phyloP scores from a whole-genome alignment of 495 filamentous ascomycete species.

The Hyaloscypha hepaticicola region DNA sequence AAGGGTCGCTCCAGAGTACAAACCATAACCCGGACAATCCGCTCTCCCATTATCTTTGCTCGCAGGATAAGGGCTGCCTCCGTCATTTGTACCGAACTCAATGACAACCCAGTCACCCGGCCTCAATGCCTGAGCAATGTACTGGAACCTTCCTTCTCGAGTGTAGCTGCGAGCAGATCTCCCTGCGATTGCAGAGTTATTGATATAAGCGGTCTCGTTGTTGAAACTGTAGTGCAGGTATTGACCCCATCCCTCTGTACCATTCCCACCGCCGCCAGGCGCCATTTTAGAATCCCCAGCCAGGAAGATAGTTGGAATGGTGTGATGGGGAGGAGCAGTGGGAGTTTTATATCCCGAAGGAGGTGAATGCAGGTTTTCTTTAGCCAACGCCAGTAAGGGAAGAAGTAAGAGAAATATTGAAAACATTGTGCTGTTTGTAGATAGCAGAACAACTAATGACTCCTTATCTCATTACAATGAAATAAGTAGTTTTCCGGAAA shows the following conservation, averaged over 20 bases:
- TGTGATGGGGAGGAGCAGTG: not conserved
- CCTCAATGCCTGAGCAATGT: constrained; percentile 37
- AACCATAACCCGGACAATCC: constrained; percentile 41
- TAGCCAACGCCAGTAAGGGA: too few relatives aligned
- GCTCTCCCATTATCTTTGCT: constrained; percentile 52
- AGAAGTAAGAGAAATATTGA: too few relatives aligned
- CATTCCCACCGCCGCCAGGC: constrained; percentile 38
- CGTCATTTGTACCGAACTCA: constrained; percentile 51
- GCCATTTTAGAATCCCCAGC: constrained; percentile 59
- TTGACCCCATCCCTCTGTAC: constrained; percentile 42
- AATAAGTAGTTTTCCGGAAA: too few relatives aligned
- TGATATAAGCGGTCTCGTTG: constrained; percentile 33
- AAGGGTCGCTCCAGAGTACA: not conserved
- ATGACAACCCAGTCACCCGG: constrained; percentile 49
- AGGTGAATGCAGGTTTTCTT: too few relatives aligned
- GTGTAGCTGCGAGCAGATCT: constrained; percentile 46
- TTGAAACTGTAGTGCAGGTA: constrained; percentile 37
- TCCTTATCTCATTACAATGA: too few relatives aligned
- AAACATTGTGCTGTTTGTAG: too few relatives aligned
- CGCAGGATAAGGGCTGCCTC: constrained; percentile 32
- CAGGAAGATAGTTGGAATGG: constrained; percentile 44
- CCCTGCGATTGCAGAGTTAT: constrained; percentile 45
- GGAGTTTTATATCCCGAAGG: too few relatives aligned
- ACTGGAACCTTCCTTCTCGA: constrained; percentile 44
- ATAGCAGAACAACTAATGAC: too few relatives aligned